These are phyloP conservation scores for Clavispora santaluciae DNA, from an alignment of 805 yeast species.

Conservation along the genomic window DNA sequence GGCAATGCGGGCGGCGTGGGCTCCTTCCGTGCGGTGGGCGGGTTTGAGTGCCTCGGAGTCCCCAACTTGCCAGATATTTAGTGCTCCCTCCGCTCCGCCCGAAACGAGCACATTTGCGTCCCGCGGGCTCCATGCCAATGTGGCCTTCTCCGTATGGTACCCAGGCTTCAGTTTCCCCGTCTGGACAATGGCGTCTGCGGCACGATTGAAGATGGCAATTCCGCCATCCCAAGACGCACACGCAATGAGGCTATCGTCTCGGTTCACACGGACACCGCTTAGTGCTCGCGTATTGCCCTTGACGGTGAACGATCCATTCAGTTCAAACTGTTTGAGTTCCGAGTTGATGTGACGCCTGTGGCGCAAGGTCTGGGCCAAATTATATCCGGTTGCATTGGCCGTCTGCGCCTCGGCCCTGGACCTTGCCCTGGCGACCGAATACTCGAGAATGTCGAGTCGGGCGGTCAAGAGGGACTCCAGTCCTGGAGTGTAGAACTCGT, in stretches of 20 bases:
- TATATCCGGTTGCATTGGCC: conserved; percentile 20
- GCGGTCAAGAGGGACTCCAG: conserved; percentile 45
- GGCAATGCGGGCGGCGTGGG: conserved; percentile 51
- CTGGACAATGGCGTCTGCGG: conserved; percentile 21
- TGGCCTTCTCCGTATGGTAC: conserved; percentile 58
- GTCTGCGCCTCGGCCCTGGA: conserved; percentile 35
- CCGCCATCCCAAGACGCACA: conserved; percentile 85
- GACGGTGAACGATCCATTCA: conserved; percentile 66
- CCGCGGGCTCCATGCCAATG: conserved; percentile 57
- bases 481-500: conserved; percentile 85
- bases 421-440: conserved; percentile 46
- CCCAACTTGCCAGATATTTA: conserved; percentile 26
- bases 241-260: conserved; percentile 39
- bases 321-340: conserved; percentile 31
- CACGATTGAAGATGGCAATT: conserved; percentile 39
- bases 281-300: conserved; percentile 58
- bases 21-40: conserved; percentile 15
- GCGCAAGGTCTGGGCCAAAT: conserved; percentile 41
- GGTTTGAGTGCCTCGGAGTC: conserved; percentile 12
- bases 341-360: conserved; percentile 41
- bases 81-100: conserved; percentile 37
- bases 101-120: conserved; percentile 19
- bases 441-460: conserved; percentile 47
- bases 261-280: conserved; percentile 49
- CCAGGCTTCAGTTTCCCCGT: conserved; percentile 27